Conservation (phyloP, 2,329 filamentous ascomycete genomes). For the Fusarium sp. region DNA sequence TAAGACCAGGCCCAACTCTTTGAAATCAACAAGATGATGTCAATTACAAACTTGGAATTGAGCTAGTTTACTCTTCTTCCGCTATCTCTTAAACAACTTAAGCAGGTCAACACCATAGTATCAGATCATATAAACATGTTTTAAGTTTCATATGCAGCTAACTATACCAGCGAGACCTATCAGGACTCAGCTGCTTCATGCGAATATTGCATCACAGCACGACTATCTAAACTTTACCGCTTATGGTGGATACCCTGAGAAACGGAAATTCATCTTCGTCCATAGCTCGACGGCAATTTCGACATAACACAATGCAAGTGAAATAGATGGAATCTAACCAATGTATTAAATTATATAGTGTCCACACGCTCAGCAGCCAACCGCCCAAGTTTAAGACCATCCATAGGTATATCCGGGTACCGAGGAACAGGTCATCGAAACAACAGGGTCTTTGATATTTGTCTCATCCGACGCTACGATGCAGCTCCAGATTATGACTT, state of each 20-base stretch:
- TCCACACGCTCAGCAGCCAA: neutral
- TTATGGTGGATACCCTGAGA: neutral
- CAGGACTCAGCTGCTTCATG: neutral
- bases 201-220: neutral
- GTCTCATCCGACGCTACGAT: constrained; percentile 10
- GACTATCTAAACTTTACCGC: neutral
- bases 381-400: neutral
- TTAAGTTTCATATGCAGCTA: neutral
- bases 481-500: constrained; percentile 17
- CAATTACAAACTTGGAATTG: neutral
- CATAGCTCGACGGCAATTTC: no score
- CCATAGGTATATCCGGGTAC: constrained; percentile 3
- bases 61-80: neutral
- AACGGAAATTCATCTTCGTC: neutral
- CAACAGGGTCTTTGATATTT: constrained; percentile 5
- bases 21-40: constrained; percentile 17
- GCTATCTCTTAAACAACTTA: neutral
- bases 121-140: constrained; percentile 2
- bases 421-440: constrained; percentile 10
- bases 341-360: constrained; percentile 1
- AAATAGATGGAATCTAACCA: neutral
- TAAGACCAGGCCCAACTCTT: neutral
- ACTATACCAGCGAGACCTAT: neutral
- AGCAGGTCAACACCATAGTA: neutral
- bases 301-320: neutral